Evolutionary conservation across 2,329 filamentous ascomycete genomes (phyloP), one percentile per base, ranked within the genome.

Genomic region (Paramyrothecium sp.): DNA sequence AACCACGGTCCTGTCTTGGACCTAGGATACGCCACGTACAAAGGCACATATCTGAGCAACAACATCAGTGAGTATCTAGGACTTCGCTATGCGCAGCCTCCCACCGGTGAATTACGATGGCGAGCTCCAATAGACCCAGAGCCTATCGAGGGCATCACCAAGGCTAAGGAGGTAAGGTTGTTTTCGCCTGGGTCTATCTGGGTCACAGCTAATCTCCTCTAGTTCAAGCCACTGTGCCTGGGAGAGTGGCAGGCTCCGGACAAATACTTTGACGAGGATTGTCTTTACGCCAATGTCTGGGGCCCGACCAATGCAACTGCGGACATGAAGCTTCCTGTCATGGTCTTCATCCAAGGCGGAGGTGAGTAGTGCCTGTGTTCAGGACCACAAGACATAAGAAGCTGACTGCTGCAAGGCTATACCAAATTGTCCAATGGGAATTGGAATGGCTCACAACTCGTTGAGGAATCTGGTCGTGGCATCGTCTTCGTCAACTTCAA

Each of bases 401-500:
- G n/a, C 58, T 62, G 3, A 61, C 59, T 30, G 19, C 47, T 3
- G 11, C 7, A 20, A 54, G 80, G 80, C 34, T 84, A 82, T 58
- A 72, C 72, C 0, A 58, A 61, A 17, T 78, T 81, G 56, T 69
- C 75, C n/a, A 85, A 83, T 58, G 72, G 74, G 16, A 80, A 82
- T 66, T 81, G 76, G 67, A 81, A 84, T 65, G 81, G 80, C 33
- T 75, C 76, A 0, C 70, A 74, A 22, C 72, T 82, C 3, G 73
- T 84, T 22, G 66, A 73, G 26, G 67, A 67, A 60, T 82, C 81
- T 0, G 73, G 68, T 16, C 63, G 73, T 23, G 76, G 74, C 59
- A 73, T 87, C 51, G 71, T 88, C 16, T 77, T 83, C 55, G 83
- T 87, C 52, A 82, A 82, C 63, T 86, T 87, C 67, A 85, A 86